phyloP scores from a whole-genome alignment of 176 grass and related monocot genomes.

The Carex scoparia region DNA sequence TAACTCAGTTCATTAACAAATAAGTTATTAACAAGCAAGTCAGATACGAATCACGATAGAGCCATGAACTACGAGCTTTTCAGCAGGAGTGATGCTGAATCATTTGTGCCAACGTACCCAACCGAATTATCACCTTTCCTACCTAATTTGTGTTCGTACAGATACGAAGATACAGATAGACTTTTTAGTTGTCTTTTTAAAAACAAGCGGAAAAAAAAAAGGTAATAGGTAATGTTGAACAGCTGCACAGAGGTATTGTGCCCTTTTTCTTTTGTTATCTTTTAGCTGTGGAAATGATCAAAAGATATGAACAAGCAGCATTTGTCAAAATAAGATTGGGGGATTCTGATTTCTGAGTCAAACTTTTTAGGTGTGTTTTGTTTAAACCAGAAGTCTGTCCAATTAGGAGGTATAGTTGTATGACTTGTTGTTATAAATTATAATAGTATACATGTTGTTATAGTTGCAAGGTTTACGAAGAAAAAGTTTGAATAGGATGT shows the following conservation, averaged over 20 bases:
- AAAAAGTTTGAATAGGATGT: neutral
- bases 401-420: neutral
- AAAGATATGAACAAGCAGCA: neutral
- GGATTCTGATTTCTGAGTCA: neutral
- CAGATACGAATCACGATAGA: no score
- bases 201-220: neutral
- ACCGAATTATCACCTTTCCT: neutral
- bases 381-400: neutral
- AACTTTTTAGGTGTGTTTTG: neutral
- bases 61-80: no score
- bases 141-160: neutral
- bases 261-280: neutral
- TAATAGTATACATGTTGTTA: neutral
- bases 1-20: no score
- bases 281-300: neutral
- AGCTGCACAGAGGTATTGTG: neutral
- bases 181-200: neutral
- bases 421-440: neutral
- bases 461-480: neutral
- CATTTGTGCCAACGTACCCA: neutral
- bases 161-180: neutral
- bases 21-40: no score
- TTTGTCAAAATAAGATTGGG: neutral
- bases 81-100: neutral
- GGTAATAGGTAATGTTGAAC: neutral